Base-by-base conservation (phyloP, 352 stramenopile species). In the Albugo laibachii region DNA sequence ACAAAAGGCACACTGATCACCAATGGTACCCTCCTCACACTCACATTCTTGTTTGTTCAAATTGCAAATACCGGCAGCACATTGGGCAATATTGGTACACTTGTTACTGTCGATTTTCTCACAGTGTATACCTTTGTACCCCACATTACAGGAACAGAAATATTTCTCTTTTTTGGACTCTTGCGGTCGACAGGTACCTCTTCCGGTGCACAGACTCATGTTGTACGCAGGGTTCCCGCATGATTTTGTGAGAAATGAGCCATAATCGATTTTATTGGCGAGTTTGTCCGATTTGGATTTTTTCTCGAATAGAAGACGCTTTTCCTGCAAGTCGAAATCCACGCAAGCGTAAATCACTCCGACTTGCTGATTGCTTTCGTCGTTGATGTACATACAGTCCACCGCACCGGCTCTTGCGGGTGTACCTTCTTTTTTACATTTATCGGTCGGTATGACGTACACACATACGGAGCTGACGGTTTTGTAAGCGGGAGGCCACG, bases 301-400 rank as follows among this genome's bases (percentile, higher is more conserved):
- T 44, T 62, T 31, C 16, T 77, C 59, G 42, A 77, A 82, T 8
- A 86, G 57, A 24, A 83, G 52, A 45, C 70, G 69, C 3, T 49
- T 49, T 47, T 71, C 69, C 3, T 52, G 49, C 39, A 63, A 65
- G 52, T 86, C 69, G 39, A 73, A 86, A 61, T 86, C 74, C 12
- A 86, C 66, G 49, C 74, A 86, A n/a, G 68, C 70, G 57, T 80
- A 86, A 57, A 86, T 80, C 11, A 81, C 65, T 19, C 61, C 63
- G 18, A 77, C 40, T 10, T 13, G 56, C 50, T 70, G 48, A 15
- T 49, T 47, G 4, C 18, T 50, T 0, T 59, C 54, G 41, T 31
- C 24, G 3, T 43, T 8, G 8, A 43, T 24, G 20, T 24, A 24
- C 38, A 43, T 43, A 24, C 38, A 43, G 8, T 43, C 38, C 38